Base-by-base conservation (phyloP, 352 stramenopile genomes). In the Pythium brachiatum region DNA sequence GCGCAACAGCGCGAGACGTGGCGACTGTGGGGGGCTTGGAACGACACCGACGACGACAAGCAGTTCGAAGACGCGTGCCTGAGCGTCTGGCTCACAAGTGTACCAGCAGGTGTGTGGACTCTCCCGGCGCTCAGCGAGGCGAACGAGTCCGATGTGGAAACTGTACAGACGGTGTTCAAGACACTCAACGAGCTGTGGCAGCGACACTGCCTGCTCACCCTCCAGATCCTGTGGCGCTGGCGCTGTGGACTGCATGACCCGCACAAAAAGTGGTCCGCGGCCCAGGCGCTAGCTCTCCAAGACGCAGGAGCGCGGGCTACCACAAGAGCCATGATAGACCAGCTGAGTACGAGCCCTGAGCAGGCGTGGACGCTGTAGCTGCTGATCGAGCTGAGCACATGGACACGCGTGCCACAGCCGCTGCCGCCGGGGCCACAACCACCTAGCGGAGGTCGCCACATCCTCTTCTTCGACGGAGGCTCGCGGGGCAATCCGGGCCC, bases 391-490 rank as follows among this genome's bases (percentile, higher is more conserved):
- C n/a, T n/a, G n/a, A n/a, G n/a, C n/a, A n/a, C n/a, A n/a, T n/a
- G n/a, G n/a, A n/a, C n/a, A n/a, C n/a, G n/a, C n/a, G n/a, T n/a
- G n/a, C n/a, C n/a, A n/a, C n/a, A n/a, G n/a, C n/a, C n/a, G n/a
- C n/a, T n/a, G n/a, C n/a, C n/a, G n/a, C n/a, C n/a, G n/a, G n/a
- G n/a, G n/a, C n/a, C n/a, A n/a, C n/a, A n/a, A n/a, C n/a, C n/a
- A n/a, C n/a, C n/a, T n/a, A n/a, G n/a, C n/a, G n/a, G n/a, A n/a
- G n/a, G n/a, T n/a, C n/a, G n/a, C n/a, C n/a, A 38, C 32, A 38
- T 38, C 32, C 32, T 38, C 32, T 64, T 57, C 25, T 64, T 57
- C 15, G 46, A 64, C 36, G 57, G 57, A 11, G 34, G 57, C 18
- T 64, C 57, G 3, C 12, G 46, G 1, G 56, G 56, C 0, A 62